Conservation (phyloP, 75 land plant genomes). For the Pseudotsuga menziesii region DNA sequence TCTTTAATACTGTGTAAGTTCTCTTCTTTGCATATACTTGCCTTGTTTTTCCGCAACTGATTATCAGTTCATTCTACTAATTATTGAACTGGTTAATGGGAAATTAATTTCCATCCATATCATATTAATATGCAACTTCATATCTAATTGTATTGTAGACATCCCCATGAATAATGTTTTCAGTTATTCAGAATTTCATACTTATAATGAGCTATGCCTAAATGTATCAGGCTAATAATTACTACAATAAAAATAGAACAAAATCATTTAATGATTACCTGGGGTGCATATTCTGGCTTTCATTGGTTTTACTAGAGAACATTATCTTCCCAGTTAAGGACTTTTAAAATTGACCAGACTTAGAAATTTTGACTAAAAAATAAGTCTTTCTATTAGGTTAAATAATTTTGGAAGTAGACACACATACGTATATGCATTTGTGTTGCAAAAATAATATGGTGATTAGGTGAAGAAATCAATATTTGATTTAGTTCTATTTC, state of each 20-base stretch:
- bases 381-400: background rate
- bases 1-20: slow-evolving; percentile 80
- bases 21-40: slow-evolving; percentile 15
- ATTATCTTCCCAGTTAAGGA: background rate
- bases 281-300: background rate
- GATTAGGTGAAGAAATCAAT: background rate
- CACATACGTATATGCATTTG: too few species aligned
- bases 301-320: background rate
- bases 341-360: background rate
- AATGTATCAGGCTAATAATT: too few species aligned
- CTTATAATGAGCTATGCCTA: background rate
- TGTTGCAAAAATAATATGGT: too few species aligned
- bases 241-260: too few species aligned
- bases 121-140: background rate
- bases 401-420: too few species aligned
- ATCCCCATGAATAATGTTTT: background rate
- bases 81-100: background rate
- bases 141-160: background rate
- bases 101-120: slow-evolving; percentile 1
- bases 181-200: background rate
- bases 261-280: too few species aligned
- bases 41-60: background rate
- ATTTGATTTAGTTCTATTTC: background rate
- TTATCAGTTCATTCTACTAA: background rate
- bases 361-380: background rate